Evolutionary conservation across 345 rosid species (phyloP), one percentile per base, ranked within the genome.

Genomic region (Anacardium occidentale): DNA sequence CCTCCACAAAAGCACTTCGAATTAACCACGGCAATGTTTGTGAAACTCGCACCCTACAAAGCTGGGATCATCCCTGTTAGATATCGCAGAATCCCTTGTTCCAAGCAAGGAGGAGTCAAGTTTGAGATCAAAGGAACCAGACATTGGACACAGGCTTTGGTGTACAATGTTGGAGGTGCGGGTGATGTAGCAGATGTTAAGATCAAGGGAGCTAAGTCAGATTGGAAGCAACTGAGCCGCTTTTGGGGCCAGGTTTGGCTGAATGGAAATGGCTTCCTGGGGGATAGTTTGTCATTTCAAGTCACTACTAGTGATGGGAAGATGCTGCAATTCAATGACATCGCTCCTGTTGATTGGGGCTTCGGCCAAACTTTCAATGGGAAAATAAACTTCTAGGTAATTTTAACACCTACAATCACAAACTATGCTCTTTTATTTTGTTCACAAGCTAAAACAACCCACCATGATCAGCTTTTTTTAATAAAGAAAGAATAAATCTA

Each of bases 221-320:
- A n/a, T 0, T 87, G 95, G 95, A 17, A 58, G 0, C 51, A 14
- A 2, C 86, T 90, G 95, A 5, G 0, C 0, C 80, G 85, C 29
- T 83, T 86, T 18, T 90, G 92, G 94, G 92, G 94, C 0, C 89
- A 84, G 42, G 82, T 75, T 59, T 87, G 92, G 94, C 66, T 72
- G 26, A 68, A 70, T 0, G 81, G 74, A 9, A 17, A 8, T 0
- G 1, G 10, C 0, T 62, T 90, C 59, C 58, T 63, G 0, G 90
- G 94, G 37, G 90, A 85, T 63, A 59, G 78, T 3, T 75, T 87
- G 73, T 83, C 89, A 2, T 90, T 90, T 25, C 64, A 34, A 25
- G 84, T 85, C 14, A 78, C 76, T 7, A 78, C 83, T 0, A 83
- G 89, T 18, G 87, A 87, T 56, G 76, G 81, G 5, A 76, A 64